Conservation (phyloP, 768 basidiomycete genomes). For the Lenzites betulinus region DNA sequence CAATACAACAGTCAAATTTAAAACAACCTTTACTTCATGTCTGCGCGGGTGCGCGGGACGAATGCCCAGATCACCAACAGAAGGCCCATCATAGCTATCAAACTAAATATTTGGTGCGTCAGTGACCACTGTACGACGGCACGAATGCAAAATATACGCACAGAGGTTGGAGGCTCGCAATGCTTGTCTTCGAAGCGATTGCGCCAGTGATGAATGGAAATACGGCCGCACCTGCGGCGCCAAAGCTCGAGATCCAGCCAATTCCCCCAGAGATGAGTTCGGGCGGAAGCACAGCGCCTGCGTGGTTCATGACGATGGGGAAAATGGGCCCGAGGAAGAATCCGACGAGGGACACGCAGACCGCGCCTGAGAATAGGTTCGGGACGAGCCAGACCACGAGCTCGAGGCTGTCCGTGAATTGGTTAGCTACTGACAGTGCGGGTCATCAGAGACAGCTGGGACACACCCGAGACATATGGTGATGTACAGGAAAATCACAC, state of each 20-base stretch:
- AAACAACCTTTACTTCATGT: background rate
- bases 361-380: slow-evolving; percentile 50
- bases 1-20: background rate
- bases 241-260: slow-evolving; percentile 57
- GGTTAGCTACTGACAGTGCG: too few relatives aligned
- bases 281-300: slow-evolving; percentile 44
- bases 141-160: slow-evolving; percentile 31
- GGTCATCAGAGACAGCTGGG: background rate
- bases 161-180: slow-evolving; percentile 49
- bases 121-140: background rate
- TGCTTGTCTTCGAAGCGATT: slow-evolving; percentile 44
- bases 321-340: slow-evolving; percentile 51
- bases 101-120: background rate
- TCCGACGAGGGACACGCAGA: slow-evolving; percentile 57
- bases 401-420: slow-evolving; percentile 45
- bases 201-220: slow-evolving; percentile 54
- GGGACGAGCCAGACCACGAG: slow-evolving; percentile 60
- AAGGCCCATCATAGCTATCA: slow-evolving; percentile 24
- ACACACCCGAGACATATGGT: slow-evolving; percentile 38
- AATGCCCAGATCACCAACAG: slow-evolving; percentile 24
- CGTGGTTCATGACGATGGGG: slow-evolving; percentile 44
- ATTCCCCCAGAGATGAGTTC: slow-evolving; percentile 45
- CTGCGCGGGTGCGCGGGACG: slow-evolving; percentile 16
- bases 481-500: slow-evolving; percentile 40
- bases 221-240: slow-evolving; percentile 50